Evolutionary conservation across 306 rosid genomes (phyloP).

Genomic region (Calophaca sinica): DNA sequence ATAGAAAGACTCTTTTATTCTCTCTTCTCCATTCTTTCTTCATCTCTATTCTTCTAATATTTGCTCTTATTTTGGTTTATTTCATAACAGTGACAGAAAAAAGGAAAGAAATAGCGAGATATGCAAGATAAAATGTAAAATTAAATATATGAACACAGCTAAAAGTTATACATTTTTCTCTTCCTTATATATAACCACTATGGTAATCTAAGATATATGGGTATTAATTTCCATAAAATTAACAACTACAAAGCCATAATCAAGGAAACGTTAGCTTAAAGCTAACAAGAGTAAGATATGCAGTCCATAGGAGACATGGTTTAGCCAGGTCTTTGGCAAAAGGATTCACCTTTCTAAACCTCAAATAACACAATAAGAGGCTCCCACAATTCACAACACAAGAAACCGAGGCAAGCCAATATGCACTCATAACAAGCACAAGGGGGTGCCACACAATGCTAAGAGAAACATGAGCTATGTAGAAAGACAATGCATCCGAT

Average conservation of each 20-base stretch:
- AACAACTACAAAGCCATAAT: constrained; percentile 20
- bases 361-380: constrained; percentile 51
- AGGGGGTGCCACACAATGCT: constrained; percentile 73
- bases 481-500: constrained; percentile 56
- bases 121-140: not conserved
- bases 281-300: constrained; percentile 53
- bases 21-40: too few species aligned
- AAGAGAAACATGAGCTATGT: constrained; percentile 53
- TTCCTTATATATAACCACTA: not conserved
- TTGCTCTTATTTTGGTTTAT: too few species aligned
- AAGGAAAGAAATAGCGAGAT: not conserved
- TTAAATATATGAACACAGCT: not conserved
- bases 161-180: not conserved
- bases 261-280: constrained; percentile 46
- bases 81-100: too few species aligned
- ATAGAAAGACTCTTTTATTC: too few species aligned
- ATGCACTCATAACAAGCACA: constrained; percentile 55
- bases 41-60: too few species aligned
- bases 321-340: constrained; percentile 65
- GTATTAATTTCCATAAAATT: not conserved
- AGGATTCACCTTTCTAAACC: constrained; percentile 60
- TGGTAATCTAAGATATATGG: not conserved
- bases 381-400: constrained; percentile 53
- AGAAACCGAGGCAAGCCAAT: constrained; percentile 47
- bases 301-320: constrained; percentile 58